These are phyloP conservation scores for Fusarium sterilihyphosum DNA, from an alignment of 2,329 filamentous ascomycete species.

Conservation along the genomic window DNA sequence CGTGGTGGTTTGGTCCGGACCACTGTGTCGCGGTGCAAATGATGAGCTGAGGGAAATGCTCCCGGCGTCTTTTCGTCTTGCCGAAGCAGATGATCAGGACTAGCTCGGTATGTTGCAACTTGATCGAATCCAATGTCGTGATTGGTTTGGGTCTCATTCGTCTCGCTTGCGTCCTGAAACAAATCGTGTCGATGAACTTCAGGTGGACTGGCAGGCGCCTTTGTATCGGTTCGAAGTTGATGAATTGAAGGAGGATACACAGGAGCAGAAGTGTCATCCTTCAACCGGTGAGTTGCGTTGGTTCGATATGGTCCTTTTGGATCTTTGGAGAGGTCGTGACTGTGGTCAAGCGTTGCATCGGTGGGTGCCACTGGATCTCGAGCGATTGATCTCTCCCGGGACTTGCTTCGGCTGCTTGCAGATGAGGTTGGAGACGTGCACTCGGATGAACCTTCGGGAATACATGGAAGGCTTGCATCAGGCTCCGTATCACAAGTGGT, in stretches of 20 bases:
- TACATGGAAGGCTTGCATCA: constrained; percentile 19
- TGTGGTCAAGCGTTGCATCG: constrained; percentile 14
- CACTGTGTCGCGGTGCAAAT: constrained; percentile 21
- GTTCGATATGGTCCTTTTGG: background rate
- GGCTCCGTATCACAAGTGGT: background rate
- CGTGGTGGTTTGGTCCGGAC: background rate
- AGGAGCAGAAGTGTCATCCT: constrained; percentile 9
- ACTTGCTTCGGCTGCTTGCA: constrained; percentile 4
- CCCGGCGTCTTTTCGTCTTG: constrained; percentile 14
- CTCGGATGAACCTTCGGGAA: constrained; percentile 31
- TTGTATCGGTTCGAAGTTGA: constrained; percentile 23
- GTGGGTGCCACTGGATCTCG: constrained; percentile 9
- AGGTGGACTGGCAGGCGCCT: constrained; percentile 15
- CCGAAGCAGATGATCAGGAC: constrained; percentile 24
- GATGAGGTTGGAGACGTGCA: background rate
- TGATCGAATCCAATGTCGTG: constrained; percentile 23
- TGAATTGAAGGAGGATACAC: constrained; percentile 26
- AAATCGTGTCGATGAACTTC: constrained; percentile 23
- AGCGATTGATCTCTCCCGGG: constrained; percentile 27
- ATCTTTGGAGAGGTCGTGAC: constrained; percentile 25
- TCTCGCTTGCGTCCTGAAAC: constrained; percentile 9
- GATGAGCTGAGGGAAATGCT: constrained; percentile 20
- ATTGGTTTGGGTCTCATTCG: background rate
- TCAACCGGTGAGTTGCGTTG: constrained; percentile 1
- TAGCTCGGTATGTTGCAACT: constrained; percentile 5